Base-by-base conservation (phyloP, 1,284 basidiomycete genomes). In the Cutaneotrichosporon sp. region DNA sequence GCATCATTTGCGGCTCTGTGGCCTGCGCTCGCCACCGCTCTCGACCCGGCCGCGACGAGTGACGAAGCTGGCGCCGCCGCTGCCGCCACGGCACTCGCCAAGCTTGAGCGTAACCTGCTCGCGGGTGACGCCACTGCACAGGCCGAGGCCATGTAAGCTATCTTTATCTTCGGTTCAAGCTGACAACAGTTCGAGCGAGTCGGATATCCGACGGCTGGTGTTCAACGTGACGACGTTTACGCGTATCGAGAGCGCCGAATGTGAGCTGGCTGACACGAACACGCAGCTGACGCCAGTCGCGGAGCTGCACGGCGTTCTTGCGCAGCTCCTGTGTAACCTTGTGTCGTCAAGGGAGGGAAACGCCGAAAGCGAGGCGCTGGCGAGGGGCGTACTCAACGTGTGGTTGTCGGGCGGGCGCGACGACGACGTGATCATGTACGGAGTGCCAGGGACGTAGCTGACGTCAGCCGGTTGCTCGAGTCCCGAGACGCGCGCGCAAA, bases 361-460 rank as follows among this genome's bases (percentile, higher is more conserved):
- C 10, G 35, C 47, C 1, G 54, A 26, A 4, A 60, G 61, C n/a
- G 55, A 64, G 9, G 26, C 43, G 1, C 44, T 56, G 10, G 61
- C 62, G 1, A 55, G 64, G 14, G 33, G 46, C 8, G 42, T 57
- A 18, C 49, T 73, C 18, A 15, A 37, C 9, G 22, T 62, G 9
- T 73, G 71, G 46, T 57, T 69, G 2, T 62, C 61, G 3, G 73
- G 72, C 12, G 39, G 47, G 2, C 56, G 73, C 10, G 67, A 71
- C 38, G 65, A 69, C 51, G 70, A 84, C 41, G 77, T 92, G 12
- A 72, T 92, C 52, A 80, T 86, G 90, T 90, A n/a, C n/a, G n/a
- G 70, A 66, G 83, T 30, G 41, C 13, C 12, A 7, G 10, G 15
- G 30, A 13, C 4, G 2, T 3, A 52, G 34, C 52, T 61, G 39